Conservation (phyloP, 1,284 basidiomycete species). For the Rhodotorula sp. region DNA sequence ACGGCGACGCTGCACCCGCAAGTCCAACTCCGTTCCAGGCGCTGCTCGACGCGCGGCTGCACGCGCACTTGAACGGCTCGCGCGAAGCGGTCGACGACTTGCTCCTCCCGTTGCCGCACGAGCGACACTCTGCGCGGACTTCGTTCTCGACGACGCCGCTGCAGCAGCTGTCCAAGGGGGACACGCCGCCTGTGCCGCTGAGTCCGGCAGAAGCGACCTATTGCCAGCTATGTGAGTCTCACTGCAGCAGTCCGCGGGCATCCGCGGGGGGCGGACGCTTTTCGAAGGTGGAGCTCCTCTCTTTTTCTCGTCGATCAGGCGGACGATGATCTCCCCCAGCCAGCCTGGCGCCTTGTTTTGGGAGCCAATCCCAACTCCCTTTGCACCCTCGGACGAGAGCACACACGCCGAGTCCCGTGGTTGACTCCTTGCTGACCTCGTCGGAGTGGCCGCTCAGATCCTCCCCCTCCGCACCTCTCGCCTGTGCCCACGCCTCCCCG, state of each 20-base stretch:
- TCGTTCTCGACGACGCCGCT: conserved; percentile 1
- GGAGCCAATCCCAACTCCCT: too few relatives aligned
- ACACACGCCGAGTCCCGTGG: too few relatives aligned
- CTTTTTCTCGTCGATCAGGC: neutral
- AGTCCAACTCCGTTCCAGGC: neutral
- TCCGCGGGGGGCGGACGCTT: neutral
- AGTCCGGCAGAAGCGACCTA: conserved; percentile 19
- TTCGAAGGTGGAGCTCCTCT: neutral
- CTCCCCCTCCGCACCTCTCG: conserved; percentile 29
- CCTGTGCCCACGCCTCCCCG: conserved; percentile 17
- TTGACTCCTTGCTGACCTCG: neutral
- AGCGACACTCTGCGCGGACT: neutral
- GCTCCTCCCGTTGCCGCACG: conserved; percentile 8
- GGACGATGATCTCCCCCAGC: too few relatives aligned
- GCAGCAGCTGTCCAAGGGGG: neutral
- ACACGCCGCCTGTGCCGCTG: neutral
- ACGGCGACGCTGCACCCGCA: too few relatives aligned
- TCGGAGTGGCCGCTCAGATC: conserved; percentile 14
- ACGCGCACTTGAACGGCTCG: conserved; percentile 24
- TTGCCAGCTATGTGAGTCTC: conserved; percentile 20
- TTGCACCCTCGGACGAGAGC: too few relatives aligned
- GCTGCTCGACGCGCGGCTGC: conserved; percentile 5
- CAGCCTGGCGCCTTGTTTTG: too few relatives aligned
- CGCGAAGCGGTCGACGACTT: conserved; percentile 11
- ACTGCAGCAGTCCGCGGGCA: too few relatives aligned